Evolutionary conservation across 169 alveolate species (phyloP).

Genomic region (Theileria orientalis): DNA sequence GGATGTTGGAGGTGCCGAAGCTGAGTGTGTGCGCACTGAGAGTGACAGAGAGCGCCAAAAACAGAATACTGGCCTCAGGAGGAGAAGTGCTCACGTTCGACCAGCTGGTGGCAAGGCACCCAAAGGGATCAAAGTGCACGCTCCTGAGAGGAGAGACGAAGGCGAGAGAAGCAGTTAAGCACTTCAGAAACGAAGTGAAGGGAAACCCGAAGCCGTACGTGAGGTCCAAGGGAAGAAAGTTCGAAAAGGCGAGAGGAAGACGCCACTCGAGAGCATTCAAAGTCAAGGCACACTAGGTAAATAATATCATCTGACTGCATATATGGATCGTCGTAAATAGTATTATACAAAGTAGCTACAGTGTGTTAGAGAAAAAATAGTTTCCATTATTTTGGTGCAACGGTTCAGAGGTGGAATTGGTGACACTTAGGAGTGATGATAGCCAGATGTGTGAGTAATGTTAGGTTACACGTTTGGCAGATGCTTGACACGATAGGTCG

Average conservation of each 20-base stretch:
- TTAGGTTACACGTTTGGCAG: too few relatives aligned
- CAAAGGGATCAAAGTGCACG: constrained; percentile 90
- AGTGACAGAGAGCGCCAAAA: constrained; percentile 96
- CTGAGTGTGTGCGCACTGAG: constrained; percentile 94
- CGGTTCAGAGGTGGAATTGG: too few relatives aligned
- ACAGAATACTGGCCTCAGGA: constrained; percentile 93
- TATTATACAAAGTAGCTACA: too few relatives aligned
- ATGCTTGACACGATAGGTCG: too few relatives aligned
- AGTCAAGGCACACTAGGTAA: constrained; percentile 64
- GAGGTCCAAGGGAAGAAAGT: constrained; percentile 90
- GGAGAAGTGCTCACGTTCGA: constrained; percentile 98
- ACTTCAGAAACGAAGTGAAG: constrained; percentile 74
- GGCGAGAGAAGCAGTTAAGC: constrained; percentile 93
- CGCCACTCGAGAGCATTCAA: constrained; percentile 88
- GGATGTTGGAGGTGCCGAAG: constrained; percentile 84
- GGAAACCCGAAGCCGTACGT: constrained; percentile 93
- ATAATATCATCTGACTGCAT: neutral
- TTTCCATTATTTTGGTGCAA: too few relatives aligned
- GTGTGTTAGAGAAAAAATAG: too few relatives aligned
- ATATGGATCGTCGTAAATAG: too few relatives aligned
- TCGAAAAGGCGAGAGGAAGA: constrained; percentile 93
- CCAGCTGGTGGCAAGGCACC: constrained; percentile 89
- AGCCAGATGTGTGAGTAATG: too few relatives aligned
- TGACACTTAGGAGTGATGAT: too few relatives aligned
- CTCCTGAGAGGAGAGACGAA: constrained; percentile 94